Base-by-base conservation (phyloP, 2,329 filamentous ascomycete genomes). In the Diaporthe batatas region DNA sequence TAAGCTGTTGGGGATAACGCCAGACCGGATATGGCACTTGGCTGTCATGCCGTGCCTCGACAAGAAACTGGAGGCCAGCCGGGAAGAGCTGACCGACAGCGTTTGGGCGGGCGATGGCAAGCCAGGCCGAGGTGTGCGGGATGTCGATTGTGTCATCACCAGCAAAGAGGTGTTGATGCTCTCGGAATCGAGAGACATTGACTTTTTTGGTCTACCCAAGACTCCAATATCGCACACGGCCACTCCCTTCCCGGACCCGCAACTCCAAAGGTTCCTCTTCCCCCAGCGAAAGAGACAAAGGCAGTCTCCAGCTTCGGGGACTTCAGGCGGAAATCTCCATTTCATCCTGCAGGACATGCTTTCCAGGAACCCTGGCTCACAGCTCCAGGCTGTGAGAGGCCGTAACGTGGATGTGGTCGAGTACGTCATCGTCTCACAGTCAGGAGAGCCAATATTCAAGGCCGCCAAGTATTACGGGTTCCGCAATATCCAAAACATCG, bases 41-140 rank as follows among this genome's bases (percentile, higher is more conserved):
- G 94, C 96, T 16, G 88, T 99, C 58, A 99, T 99, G 96, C 96
- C 96, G 25, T 99, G 96, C 82, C 98, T 99, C 81, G 96, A 99
- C 82, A 99, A 99, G 86, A 99, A 99, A 82, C 89, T 99, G 36
- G 96, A 99, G 84, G 96, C 96, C 8, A 97, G 95, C 77, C 91
- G 96, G 69, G 92, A 95, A 81, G 96, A 99, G 82, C 89, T 99
- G 51, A 98, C 95, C 0, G 93, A 96, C 79, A 84, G 88, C 8
- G 89, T 90, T 21, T 98, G 95, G 95, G 85, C 82, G 70, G 85
- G 82, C 53, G 84, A 84, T 68, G 86, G 83, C 18, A 80, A 79
- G 62, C 84, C 87, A 1, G 86, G 84, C 1, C 82, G 84, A 64
- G 90, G 90, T 1, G 88, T 96, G 34, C 89, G 96, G 72, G 96